Evolutionary conservation across 2,329 filamentous ascomycete genomes (phyloP).

Genomic region (Monilinia polystroma): DNA sequence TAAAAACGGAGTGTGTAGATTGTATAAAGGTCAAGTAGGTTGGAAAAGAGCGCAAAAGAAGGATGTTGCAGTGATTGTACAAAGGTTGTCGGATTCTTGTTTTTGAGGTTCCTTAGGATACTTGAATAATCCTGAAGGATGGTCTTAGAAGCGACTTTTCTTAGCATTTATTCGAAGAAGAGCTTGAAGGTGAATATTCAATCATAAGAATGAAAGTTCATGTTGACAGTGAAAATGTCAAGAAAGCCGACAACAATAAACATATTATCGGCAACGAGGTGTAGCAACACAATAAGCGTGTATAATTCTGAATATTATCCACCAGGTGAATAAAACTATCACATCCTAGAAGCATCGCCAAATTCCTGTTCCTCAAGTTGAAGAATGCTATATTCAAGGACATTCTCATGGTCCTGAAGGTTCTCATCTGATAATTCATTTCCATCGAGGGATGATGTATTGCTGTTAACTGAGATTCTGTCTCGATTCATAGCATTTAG

Average conservation of each 20-base stretch:
- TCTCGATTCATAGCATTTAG: neutral
- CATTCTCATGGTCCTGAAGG: neutral
- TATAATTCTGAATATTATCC: neutral
- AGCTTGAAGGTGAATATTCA: neutral
- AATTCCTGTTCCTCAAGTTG: neutral
- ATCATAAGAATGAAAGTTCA: neutral
- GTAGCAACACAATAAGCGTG: neutral
- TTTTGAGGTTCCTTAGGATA: neutral
- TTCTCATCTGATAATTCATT: neutral
- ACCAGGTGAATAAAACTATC: neutral
- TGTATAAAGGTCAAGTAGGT: neutral
- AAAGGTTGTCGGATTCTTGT: neutral
- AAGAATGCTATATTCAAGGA: neutral
- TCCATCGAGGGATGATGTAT: neutral
- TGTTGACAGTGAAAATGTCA: neutral
- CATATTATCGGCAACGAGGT: neutral
- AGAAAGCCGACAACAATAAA: neutral
- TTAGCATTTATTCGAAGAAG: neutral
- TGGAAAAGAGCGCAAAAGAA: neutral
- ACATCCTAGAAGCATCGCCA: neutral
- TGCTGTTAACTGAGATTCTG: neutral
- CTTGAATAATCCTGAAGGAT: neutral
- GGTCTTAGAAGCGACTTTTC: neutral
- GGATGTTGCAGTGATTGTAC: neutral
- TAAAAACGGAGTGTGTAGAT: neutral